phyloP scores from a whole-genome alignment of 495 filamentous ascomycete species.

The Penicillium cinerascens region DNA sequence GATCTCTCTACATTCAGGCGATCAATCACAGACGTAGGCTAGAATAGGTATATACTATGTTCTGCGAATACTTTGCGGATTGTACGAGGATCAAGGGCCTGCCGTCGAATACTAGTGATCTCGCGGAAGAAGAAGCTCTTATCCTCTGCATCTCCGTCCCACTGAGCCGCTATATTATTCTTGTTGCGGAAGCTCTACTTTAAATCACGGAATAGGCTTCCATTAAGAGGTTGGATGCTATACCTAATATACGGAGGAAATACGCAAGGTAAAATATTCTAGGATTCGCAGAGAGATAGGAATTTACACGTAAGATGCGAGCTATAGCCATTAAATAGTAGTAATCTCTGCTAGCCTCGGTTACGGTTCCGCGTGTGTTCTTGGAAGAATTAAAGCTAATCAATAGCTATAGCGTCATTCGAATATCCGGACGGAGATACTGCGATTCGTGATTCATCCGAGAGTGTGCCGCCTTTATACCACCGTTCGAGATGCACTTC shows the following conservation, averaged over 20 bases:
- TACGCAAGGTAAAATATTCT: neutral
- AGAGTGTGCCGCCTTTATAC: neutral
- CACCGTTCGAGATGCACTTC: neutral
- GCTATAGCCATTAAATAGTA: neutral
- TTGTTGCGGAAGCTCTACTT: neutral
- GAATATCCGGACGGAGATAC: neutral
- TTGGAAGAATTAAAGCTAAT: neutral
- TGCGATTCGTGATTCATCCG: neutral
- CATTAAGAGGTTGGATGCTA: neutral
- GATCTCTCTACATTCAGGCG: too few species aligned
- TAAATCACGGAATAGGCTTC: neutral
- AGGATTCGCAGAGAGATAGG: neutral
- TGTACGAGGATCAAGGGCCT: neutral
- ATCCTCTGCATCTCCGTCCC: neutral
- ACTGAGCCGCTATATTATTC: neutral
- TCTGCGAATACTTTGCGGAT: too few species aligned
- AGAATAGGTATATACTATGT: too few species aligned
- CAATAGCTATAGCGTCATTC: neutral
- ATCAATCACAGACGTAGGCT: too few species aligned
- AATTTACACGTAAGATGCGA: neutral
- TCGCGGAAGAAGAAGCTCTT: neutral
- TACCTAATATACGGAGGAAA: neutral
- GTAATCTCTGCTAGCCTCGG: neutral
- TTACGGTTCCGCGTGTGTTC: neutral
- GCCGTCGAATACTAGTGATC: neutral